Base-by-base conservation (phyloP, 768 basidiomycete species). In the Thelephora aurantiotincta region DNA sequence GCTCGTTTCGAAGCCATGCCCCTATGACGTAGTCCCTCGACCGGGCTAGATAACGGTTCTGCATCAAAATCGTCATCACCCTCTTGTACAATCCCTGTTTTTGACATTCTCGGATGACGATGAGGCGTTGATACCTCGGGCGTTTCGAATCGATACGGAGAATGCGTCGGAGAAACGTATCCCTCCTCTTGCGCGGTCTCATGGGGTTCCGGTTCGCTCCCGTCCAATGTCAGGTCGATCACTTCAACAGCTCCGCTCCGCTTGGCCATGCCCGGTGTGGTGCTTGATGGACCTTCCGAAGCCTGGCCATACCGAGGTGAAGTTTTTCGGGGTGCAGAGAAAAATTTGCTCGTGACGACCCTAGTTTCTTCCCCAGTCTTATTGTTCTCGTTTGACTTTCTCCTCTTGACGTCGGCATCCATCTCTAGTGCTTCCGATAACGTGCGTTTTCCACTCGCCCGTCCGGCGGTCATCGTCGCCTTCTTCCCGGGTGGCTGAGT, bases 121-220 rank as follows among this genome's bases (percentile, higher is more conserved):
- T 67, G 51, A 19, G 84, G 83, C 11, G 84, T 86, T 43, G 82
- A 84, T 23, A 87, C 55, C 7, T 82, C 75, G 20, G 71, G 71
- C 34, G 78, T 79, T 51, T 67, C 67, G 50, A 62, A 63, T 44
- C 69, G 70, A 51, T 59, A 56, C 53, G 70, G 66, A 19, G 76
- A 76, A 43, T 73, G 64, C 7, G 74, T 64, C 13, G 84, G 85
- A n/a, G 86, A 86, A 46, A 83, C 68, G 61, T 89, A 90, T 13
- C 87, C 86, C 51, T 84, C 84, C 58, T 89, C 87, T 63, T 86
- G 86, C 56, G 70, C 68, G 13, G 85, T 75, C 9, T 54, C 57
- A 45, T 75, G 68, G 33, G 58, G 54, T 42, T 50, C 56, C 20
- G 68, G 16, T 41, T 55, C 55, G 36, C 64, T 64, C 33, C 64